phyloP scores from a whole-genome alignment of 148 eudicot genomes.

The Hydrangea macrophylla region DNA sequence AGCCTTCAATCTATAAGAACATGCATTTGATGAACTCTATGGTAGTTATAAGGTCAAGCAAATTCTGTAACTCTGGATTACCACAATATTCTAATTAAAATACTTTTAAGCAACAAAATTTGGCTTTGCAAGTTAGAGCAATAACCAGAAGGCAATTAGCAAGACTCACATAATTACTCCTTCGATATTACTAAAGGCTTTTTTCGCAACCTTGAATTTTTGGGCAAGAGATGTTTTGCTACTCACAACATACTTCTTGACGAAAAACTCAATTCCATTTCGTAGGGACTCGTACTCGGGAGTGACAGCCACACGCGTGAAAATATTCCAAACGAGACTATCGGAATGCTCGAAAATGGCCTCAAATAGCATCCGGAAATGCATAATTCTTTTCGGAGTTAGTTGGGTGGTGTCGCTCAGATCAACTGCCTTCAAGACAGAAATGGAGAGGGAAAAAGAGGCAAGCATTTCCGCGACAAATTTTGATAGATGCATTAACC shows the following conservation, averaged over 20 bases:
- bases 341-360: slow-evolving; percentile 62
- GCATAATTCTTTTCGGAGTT: slow-evolving; percentile 68
- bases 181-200: slow-evolving; percentile 73
- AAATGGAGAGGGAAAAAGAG: slow-evolving; percentile 70
- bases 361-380: slow-evolving; percentile 81
- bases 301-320: slow-evolving; percentile 65
- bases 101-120: too few relatives aligned
- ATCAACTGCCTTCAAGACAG: slow-evolving; percentile 69
- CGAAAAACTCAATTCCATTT: slow-evolving; percentile 66
- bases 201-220: slow-evolving; percentile 68
- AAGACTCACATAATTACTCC: slow-evolving; percentile 52
- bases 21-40: too few relatives aligned
- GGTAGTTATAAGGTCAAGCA: too few relatives aligned
- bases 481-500: slow-evolving; percentile 80
- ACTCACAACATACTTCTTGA: slow-evolving; percentile 52
- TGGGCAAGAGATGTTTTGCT: slow-evolving; percentile 29
- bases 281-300: slow-evolving; percentile 71
- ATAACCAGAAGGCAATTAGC: neutral
- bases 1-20: too few relatives aligned
- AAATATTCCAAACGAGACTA: slow-evolving; percentile 69
- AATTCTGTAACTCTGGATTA: too few relatives aligned
- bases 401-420: slow-evolving; percentile 47
- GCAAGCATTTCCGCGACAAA: slow-evolving; percentile 74
- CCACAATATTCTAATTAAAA: too few relatives aligned
- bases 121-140: neutral